These are phyloP conservation scores for Gloeopeniophorella convolvens DNA, from an alignment of 768 basidiomycete genomes.

Conservation along the genomic window DNA sequence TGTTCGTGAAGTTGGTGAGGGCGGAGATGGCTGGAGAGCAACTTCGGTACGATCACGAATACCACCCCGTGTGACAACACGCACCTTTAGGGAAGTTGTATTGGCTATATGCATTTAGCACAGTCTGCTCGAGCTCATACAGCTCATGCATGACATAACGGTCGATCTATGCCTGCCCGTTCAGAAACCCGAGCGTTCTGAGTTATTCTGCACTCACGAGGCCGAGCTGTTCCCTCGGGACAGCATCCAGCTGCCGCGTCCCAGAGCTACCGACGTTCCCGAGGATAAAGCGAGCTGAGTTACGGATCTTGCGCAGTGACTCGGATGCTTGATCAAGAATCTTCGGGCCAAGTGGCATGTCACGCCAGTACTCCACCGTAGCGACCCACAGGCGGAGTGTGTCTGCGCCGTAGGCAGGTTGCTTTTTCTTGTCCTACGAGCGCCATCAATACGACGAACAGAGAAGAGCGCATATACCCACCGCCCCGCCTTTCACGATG, in stretches of 20 bases:
- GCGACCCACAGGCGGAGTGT: slow-evolving; percentile 88
- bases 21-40: slow-evolving; percentile 54
- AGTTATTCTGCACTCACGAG: slow-evolving; percentile 42
- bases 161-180: slow-evolving; percentile 50
- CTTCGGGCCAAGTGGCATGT: slow-evolving; percentile 78
- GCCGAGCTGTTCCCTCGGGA: slow-evolving; percentile 45
- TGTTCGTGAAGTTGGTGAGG: slow-evolving; percentile 71
- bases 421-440: slow-evolving; percentile 53
- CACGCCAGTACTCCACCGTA: slow-evolving; percentile 82
- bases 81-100: slow-evolving; percentile 83
- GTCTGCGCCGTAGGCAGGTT: slow-evolving; percentile 82
- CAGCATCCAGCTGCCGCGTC: slow-evolving; percentile 28
- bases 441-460: neutral
- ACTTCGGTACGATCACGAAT: slow-evolving; percentile 1
- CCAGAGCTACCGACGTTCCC: slow-evolving; percentile 58
- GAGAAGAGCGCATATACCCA: slow-evolving; percentile 30
- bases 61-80: slow-evolving; percentile 1
- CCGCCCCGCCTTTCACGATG: slow-evolving; percentile 72
- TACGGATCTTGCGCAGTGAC: slow-evolving; percentile 76
- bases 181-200: neutral
- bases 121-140: slow-evolving; percentile 59
- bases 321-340: slow-evolving; percentile 72
- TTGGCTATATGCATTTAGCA: slow-evolving; percentile 58
- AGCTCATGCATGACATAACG: slow-evolving; percentile 84
- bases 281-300: slow-evolving; percentile 79